Conservation (phyloP, 176 grass and related monocot species). For the Hyparrhenia diplandra region DNA sequence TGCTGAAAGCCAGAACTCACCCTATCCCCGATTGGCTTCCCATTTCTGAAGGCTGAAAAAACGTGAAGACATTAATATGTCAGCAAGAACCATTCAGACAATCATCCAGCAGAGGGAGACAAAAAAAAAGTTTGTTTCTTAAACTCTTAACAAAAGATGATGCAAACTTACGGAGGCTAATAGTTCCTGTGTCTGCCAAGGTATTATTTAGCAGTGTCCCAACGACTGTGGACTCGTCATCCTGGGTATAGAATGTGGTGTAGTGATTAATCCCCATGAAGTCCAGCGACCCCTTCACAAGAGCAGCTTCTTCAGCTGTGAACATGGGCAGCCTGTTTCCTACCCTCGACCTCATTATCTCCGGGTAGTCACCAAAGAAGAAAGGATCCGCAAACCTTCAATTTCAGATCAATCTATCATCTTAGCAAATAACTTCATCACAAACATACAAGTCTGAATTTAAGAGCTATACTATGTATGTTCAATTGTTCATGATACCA, state of each 20-base stretch:
- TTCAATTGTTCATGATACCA: neutral
- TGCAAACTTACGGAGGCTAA: constrained; percentile 62
- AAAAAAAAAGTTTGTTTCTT: neutral
- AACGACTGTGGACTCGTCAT: constrained; percentile 50
- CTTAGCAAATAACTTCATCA: neutral
- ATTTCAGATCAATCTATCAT: neutral
- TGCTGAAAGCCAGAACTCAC: constrained; percentile 6
- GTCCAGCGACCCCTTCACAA: constrained; percentile 77
- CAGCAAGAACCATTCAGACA: neutral
- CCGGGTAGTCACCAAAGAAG: constrained; percentile 90
- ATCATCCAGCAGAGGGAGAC: neutral
- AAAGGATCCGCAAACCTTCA: constrained; percentile 85
- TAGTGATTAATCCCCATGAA: constrained; percentile 95
- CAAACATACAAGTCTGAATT: neutral
- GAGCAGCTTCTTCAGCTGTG: constrained; percentile 45
- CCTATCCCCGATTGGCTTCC: constrained; percentile 58
- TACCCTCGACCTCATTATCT: constrained; percentile 60
- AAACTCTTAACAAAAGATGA: neutral
- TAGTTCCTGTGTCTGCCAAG: constrained; percentile 68
- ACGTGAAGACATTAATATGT: neutral
- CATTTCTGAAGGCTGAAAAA: constrained; percentile 59
- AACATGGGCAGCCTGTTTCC: constrained; percentile 67
- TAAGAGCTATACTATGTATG: neutral
- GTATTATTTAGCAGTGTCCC: constrained; percentile 49
- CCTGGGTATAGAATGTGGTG: constrained; percentile 65